Base-by-base conservation (phyloP, 208 protist genomes). In the Leptomonas seymouri region DNA sequence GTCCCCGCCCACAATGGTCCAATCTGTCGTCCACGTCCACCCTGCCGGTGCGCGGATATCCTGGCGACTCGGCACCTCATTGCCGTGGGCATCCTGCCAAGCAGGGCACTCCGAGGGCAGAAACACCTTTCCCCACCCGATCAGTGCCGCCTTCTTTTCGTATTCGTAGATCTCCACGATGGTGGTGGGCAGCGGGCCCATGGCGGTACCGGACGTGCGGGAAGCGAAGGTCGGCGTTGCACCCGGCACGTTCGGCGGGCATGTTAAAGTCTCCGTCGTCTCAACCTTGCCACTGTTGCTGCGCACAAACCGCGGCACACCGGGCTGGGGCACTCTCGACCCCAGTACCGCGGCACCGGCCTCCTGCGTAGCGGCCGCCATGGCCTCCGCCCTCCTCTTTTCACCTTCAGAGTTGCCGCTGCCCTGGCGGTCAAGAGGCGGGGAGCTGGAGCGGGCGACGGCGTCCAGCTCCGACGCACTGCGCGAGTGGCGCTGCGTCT, bases 111-210 rank as follows among this genome's bases (percentile, higher is more conserved):
- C 74, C 2, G 75, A 49, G 16, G 85, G 76, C 36, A 92, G 79
- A 44, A 74, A 50, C 3, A 59, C 58, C 62, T 74, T 85, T 16
- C 80, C 73, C 86, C 89, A 94, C 20, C 73, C 88, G 39, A 87
- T 64, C 23, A 91, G 28, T 20, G 78, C 20, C 28, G 76, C 74
- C 58, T 84, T 80, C 21, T 71, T 69, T 48, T 95, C 78, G 67
- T 90, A 87, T 73, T 95, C 87, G 78, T 85, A 91, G 6, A 92
- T 46, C 55, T 78, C 75, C 3, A 85, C 80, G n/a, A 76, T 65
- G 25, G 71, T 70, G 55, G 58, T 69, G n/a, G 64, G 55, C 36
- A 70, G 46, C 18, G 71, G 72, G 18, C 36, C 60, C 8, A 7
- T 49, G 31, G 74, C 36, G 39, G 31, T 64, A 48, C 74, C 65